A percentile compares a stretch with the other conserved stretches of the same genome.
These are phyloP conservation scores for Penicillium ucsense DNA, from an alignment of 495 filamentous ascomycete genomes.

Conservation along the genomic window DNA sequence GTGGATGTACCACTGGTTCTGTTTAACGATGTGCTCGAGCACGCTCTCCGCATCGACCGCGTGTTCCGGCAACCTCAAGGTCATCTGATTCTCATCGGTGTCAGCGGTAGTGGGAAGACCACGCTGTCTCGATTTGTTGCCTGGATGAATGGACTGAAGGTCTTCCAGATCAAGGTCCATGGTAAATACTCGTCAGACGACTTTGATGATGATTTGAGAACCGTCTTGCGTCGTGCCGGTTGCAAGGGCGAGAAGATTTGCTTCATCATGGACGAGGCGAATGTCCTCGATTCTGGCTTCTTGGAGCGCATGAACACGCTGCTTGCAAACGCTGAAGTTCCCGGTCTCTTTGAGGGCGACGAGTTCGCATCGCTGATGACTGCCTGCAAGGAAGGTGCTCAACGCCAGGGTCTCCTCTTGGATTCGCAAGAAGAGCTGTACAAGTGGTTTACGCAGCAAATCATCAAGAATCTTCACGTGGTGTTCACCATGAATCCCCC, in stretches of 20 bases:
- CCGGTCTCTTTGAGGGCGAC: slow-evolving; percentile 95
- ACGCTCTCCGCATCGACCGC: slow-evolving; percentile 94
- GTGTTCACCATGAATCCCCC: slow-evolving; percentile 99
- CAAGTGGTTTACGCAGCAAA: slow-evolving; percentile 99
- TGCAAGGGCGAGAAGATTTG: slow-evolving; percentile 99
- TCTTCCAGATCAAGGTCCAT: slow-evolving; percentile 99
- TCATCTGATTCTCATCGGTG: slow-evolving; percentile 95
- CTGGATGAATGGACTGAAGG: slow-evolving; percentile 99
- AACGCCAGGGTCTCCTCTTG: slow-evolving; percentile 85
- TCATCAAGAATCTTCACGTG: slow-evolving; percentile 96
- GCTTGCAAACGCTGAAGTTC: slow-evolving; percentile 94
- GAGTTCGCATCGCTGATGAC: slow-evolving; percentile 96
- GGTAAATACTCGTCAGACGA: slow-evolving; percentile 97
- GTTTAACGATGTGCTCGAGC: slow-evolving; percentile 97
- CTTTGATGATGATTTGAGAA: slow-evolving; percentile 94
- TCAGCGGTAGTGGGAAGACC: slow-evolving; percentile 96
- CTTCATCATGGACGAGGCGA: slow-evolving; percentile 99
- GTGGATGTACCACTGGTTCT: slow-evolving; percentile 95
- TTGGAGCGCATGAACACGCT: slow-evolving; percentile 98
- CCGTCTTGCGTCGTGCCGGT: slow-evolving; percentile 84
- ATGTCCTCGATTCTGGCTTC: slow-evolving; percentile 97
- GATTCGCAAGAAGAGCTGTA: slow-evolving; percentile 98
- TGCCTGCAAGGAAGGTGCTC: slow-evolving; percentile 93
- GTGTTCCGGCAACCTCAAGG: slow-evolving; percentile 98
- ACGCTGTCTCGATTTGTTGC: slow-evolving; percentile 95